A percentile compares a stretch with the other conserved stretches of the same genome.
These are phyloP conservation scores for Bruguiera hainesii DNA, from an alignment of 441 rosid species.

Conservation along the genomic window DNA sequence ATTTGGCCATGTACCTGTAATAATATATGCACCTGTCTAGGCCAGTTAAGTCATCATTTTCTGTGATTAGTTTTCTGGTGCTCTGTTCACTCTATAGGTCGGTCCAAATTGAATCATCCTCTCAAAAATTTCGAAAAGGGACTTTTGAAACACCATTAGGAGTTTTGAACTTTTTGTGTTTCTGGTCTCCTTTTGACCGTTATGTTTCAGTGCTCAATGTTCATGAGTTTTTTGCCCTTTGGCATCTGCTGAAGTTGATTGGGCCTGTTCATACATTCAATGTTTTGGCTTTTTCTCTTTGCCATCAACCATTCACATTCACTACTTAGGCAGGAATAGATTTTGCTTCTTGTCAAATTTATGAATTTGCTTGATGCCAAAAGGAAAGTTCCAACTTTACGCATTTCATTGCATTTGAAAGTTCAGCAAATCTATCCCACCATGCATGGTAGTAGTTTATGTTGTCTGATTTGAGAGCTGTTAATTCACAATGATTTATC, in stretches of 20 bases:
- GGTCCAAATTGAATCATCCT: too few relatives aligned
- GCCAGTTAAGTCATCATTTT: background rate
- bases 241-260: background rate
- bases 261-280: background rate
- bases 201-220: too few relatives aligned
- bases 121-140: too few relatives aligned
- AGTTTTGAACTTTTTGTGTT: too few relatives aligned
- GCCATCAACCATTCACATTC: background rate
- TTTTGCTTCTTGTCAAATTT: background rate
- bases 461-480: too few relatives aligned
- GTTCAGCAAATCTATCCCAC: background rate
- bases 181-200: too few relatives aligned
- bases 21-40: background rate
- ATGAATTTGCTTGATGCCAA: background rate
- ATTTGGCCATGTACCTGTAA: background rate
- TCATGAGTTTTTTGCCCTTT: too few relatives aligned
- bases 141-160: too few relatives aligned
- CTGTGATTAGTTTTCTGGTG: too few relatives aligned
- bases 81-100: too few relatives aligned
- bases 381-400: background rate
- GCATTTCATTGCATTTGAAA: background rate
- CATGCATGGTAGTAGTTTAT: too few relatives aligned
- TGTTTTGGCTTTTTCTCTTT: background rate
- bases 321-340: background rate
- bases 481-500: background rate